Evolutionary conservation across 331 rosid genomes (phyloP), one percentile per base, ranked within the genome.

Genomic region (Quercus tomentella): DNA sequence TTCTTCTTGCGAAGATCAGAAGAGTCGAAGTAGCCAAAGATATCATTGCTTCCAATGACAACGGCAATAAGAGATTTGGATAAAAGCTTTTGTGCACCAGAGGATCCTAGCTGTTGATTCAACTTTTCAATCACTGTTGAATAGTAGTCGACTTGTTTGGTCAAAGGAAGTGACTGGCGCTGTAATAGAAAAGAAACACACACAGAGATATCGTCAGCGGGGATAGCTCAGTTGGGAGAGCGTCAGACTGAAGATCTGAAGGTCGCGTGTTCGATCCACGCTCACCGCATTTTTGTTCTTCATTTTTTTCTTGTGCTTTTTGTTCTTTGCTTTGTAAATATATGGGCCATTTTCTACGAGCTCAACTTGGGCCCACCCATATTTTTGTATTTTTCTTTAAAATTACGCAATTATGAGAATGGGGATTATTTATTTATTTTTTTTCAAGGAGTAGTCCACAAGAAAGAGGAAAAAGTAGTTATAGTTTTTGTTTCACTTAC

Each of bases 261-360:
- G 92, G 96, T 84, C 90, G 84, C 89, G 89, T 92, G 97, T 92
- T 92, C 94, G 93, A 92, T 89, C 96, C 94, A 92, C 91, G 90
- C 82, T 90, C 96, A 87, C 91, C 90, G 96, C 96, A 89, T 14
- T 7, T 28, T 8, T 0, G 4, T 49, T 12, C 0, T 11, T 0
- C 17, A 11, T 49, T 43, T 43, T 43, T 43, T 7, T 43, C 11
- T 35, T 37, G 43, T 37, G 16, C 52, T 45, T 45, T 45, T 11
- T 0, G 52, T 45, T 10, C 16, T 45, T 11, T 49, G 54, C 54
- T 49, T 49, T 41, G 12, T 2, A 41, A 41, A 14, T 49, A 12
- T 1, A 49, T 49, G 54, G 17, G 54, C 17, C 54, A 3, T 11
- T 14, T 14, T 10, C 0, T 49, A 12, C 54, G 17, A 49, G 17